Evolutionary conservation across 768 basidiomycete genomes (phyloP).

Genomic region (Infundibulicybe gibba): DNA sequence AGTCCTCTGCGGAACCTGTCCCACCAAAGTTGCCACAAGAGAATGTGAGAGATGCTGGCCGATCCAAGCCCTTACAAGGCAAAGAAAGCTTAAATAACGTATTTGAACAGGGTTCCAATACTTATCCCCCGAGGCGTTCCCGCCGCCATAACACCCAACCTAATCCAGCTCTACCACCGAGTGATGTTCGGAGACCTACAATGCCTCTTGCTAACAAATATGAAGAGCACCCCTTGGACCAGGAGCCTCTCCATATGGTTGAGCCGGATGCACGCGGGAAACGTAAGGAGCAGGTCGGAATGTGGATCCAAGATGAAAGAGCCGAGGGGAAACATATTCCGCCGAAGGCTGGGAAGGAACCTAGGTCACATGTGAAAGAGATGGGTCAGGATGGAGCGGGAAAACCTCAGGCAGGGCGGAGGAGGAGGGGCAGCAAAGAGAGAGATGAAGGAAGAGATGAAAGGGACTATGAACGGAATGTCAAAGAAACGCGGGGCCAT

Average conservation of each 20-base stretch:
- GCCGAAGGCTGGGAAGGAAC: not conserved
- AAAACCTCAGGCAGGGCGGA: slow-evolving; percentile 8
- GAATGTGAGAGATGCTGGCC: too few relatives aligned
- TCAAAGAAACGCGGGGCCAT: too few relatives aligned
- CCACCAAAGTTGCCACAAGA: too few relatives aligned
- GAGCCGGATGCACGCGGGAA: not conserved
- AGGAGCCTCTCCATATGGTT: slow-evolving; percentile 1
- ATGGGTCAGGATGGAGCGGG: slow-evolving; percentile 12
- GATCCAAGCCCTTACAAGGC: too few relatives aligned
- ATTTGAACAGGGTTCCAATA: too few relatives aligned
- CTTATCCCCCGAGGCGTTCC: too few relatives aligned
- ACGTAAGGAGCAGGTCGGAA: not conserved
- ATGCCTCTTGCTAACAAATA: too few relatives aligned
- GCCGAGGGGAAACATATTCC: not conserved
- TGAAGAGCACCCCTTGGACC: too few relatives aligned
- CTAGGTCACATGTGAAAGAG: slow-evolving; percentile 5
- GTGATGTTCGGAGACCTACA: too few relatives aligned
- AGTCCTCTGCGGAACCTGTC: too few relatives aligned
- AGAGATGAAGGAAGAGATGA: slow-evolving; percentile 13
- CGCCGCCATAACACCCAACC: not conserved
- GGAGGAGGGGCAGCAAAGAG: slow-evolving; percentile 12
- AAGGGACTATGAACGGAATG: not conserved
- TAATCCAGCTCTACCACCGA: too few relatives aligned
- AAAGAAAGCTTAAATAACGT: too few relatives aligned
- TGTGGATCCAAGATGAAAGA: not conserved